phyloP scores from a whole-genome alignment of 129 eudicot species.

The Calendula officinalis region DNA sequence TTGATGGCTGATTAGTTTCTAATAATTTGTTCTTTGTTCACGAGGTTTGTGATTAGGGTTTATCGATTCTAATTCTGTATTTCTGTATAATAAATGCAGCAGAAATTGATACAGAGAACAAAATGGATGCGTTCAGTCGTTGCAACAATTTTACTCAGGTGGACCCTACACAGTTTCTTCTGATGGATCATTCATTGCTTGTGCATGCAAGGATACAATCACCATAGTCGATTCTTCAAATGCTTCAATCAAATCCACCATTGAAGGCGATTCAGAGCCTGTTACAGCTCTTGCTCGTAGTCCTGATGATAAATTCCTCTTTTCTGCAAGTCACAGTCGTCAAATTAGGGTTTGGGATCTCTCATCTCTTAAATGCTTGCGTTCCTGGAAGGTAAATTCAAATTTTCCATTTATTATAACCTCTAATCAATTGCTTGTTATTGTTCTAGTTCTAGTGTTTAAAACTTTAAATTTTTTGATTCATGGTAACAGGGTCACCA shows the following conservation, averaged over 20 bases:
- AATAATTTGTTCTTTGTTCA: background rate
- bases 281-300: conserved; percentile 67
- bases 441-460: background rate
- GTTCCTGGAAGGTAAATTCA: conserved; percentile 83
- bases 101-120: conserved; percentile 2
- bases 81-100: background rate
- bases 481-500: conserved; percentile 62
- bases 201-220: conserved; percentile 73
- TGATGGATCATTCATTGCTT: conserved; percentile 73
- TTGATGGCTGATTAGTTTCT: background rate
- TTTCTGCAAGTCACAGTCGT: conserved; percentile 75
- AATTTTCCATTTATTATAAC: background rate
- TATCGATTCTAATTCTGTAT: background rate
- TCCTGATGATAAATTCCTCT: conserved; percentile 63
- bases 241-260: conserved; percentile 71
- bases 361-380: conserved; percentile 60
- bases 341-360: conserved; percentile 92
- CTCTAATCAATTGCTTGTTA: conserved; percentile 1
- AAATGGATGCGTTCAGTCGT: conserved; percentile 41
- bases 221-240: conserved; percentile 76
- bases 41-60: background rate
- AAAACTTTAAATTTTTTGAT: conserved; percentile 1
- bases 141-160: conserved; percentile 84
- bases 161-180: conserved; percentile 76
- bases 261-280: conserved; percentile 78